Evolutionary conservation across 2,329 filamentous ascomycete genomes (phyloP).

Genomic region (Diaporthe citrichinensis): DNA sequence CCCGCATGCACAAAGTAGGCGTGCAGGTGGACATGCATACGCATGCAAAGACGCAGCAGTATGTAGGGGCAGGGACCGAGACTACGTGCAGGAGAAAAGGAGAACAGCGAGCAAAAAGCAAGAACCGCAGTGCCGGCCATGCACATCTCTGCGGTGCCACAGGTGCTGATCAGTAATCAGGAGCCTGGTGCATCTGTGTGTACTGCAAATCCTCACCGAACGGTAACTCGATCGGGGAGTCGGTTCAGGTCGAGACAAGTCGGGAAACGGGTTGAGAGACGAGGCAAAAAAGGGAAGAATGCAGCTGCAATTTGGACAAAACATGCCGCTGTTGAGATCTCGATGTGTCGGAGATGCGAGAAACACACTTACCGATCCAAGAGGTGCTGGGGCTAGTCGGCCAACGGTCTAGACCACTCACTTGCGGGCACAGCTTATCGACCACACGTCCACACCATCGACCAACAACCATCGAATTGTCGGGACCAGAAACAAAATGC

Average conservation of each 20-base stretch:
- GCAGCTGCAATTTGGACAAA: background rate
- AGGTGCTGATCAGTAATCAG: constrained; percentile 7
- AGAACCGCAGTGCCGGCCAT: background rate
- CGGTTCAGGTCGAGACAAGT: background rate
- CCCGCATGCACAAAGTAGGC: background rate
- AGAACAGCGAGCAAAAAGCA: background rate
- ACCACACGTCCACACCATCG: background rate
- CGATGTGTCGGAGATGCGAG: constrained; percentile 22
- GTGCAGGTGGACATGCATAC: background rate
- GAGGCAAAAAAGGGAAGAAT: background rate
- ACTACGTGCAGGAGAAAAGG: constrained; percentile 16
- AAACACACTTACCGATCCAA: constrained; percentile 28
- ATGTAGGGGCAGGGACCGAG: background rate
- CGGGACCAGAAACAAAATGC: constrained; percentile 12
- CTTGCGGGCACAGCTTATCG: constrained; percentile 2
- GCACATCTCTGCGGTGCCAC: constrained; percentile 7
- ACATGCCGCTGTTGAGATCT: constrained; percentile 30
- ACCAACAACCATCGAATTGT: constrained; percentile 4
- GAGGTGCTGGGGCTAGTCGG: background rate
- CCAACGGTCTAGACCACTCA: constrained; percentile 13
- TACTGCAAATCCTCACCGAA: background rate
- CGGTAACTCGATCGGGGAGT: background rate
- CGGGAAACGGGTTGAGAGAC: background rate
- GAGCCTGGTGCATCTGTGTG: background rate
- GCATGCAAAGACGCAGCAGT: constrained; percentile 1